A percentile compares a stretch with the other conserved stretches of the same genome.
These are phyloP conservation scores for Fereydounia khargensis DNA, from an alignment of 1,284 basidiomycete genomes.

Conservation along the genomic window DNA sequence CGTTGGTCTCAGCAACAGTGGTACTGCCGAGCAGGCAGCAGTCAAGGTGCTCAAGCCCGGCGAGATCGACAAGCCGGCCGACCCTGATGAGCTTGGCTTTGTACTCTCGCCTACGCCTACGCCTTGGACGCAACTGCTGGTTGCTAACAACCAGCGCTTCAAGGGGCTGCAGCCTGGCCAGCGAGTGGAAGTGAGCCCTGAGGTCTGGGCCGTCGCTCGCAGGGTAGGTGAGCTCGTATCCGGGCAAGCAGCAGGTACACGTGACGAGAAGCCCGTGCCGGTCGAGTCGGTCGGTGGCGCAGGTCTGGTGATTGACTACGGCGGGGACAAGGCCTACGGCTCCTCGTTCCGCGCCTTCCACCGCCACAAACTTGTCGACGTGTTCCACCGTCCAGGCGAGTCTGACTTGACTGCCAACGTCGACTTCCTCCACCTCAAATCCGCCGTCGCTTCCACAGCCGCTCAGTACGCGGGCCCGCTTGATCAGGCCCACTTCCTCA, in stretches of 20 bases:
- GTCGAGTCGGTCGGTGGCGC: conserved; percentile 65
- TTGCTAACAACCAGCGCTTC: conserved; percentile 42
- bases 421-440: conserved; percentile 83
- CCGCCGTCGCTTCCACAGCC: conserved; percentile 64
- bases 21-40: conserved; percentile 1
- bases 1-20: conserved; percentile 63
- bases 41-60: conserved; percentile 39
- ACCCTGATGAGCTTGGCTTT: conserved; percentile 62
- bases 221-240: conserved; percentile 47
- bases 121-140: conserved; percentile 65
- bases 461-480: conserved; percentile 66
- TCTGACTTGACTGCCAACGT: conserved; percentile 94
- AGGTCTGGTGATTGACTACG: conserved; percentile 88
- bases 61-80: conserved; percentile 14
- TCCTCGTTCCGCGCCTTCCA: conserved; percentile 88
- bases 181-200: conserved; percentile 49
- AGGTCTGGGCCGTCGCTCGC: conserved; percentile 48
- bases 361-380: conserved; percentile 78
- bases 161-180: conserved; percentile 39
- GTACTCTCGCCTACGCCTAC: conserved; percentile 70
- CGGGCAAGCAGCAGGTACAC: conserved; percentile 23
- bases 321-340: conserved; percentile 70
- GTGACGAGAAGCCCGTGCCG: conserved; percentile 1
- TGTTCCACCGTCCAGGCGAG: conserved; percentile 79
- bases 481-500: conserved; percentile 70